A percentile compares a stretch with the other conserved stretches of the same genome.
Conservation (phyloP, 1,284 basidiomycete species). For the Psilocybe mexicana region DNA sequence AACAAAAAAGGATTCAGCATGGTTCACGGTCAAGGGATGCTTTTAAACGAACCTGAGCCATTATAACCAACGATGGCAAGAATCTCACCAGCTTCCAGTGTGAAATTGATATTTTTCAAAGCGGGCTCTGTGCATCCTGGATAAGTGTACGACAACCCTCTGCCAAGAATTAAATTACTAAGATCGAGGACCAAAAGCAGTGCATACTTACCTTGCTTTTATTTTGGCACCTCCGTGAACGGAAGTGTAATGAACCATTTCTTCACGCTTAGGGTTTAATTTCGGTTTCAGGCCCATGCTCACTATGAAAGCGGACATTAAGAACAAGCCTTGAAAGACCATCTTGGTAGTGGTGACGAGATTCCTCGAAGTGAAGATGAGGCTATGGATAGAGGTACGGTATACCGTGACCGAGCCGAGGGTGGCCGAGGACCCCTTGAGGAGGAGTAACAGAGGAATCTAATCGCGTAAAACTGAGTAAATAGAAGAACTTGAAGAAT, state of each 20-base stretch:
- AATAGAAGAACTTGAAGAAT: conserved; percentile 5
- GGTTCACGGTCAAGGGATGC: not conserved
- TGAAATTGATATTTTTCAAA: conserved; percentile 67
- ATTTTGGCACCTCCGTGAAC: conserved; percentile 63
- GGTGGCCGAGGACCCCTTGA: conserved; percentile 70
- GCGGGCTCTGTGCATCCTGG: conserved; percentile 68
- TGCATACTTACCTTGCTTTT: conserved; percentile 55
- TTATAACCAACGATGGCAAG: conserved; percentile 84
- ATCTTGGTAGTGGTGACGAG: conserved; percentile 62
- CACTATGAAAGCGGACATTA: conserved; percentile 80
- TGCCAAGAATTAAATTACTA: conserved; percentile 31
- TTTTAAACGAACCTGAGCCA: conserved; percentile 57
- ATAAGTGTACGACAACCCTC: conserved; percentile 75
- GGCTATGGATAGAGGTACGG: conserved; percentile 70
- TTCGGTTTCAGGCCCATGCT: conserved; percentile 68
- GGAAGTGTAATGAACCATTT: conserved; percentile 47
- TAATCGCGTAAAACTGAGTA: conserved; percentile 27
- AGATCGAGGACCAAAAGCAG: conserved; percentile 15
- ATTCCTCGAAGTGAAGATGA: conserved; percentile 63
- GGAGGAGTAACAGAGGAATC: conserved; percentile 71
- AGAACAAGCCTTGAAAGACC: conserved; percentile 78
- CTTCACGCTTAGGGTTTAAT: conserved; percentile 57
- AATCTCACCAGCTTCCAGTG: conserved; percentile 69
- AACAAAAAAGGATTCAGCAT: conserved; percentile 14
- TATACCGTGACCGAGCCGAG: conserved; percentile 78